Conservation (phyloP, 2,329 filamentous ascomycete genomes). For the Ceratocystis papillata region DNA sequence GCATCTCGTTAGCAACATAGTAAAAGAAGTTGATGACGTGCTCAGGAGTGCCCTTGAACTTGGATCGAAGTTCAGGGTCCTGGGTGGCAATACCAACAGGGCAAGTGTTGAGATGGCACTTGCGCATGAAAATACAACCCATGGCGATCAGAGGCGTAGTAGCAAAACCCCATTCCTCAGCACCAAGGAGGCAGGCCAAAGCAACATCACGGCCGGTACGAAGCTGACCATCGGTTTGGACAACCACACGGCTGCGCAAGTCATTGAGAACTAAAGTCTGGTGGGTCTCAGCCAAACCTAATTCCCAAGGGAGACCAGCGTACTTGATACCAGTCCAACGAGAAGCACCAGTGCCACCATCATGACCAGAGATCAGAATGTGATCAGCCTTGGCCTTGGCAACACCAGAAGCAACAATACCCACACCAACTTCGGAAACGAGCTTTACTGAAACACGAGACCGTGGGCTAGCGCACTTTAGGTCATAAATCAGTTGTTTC, state of each 20-base stretch:
- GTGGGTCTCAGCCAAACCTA: constrained; percentile 93
- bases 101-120: constrained; percentile 64
- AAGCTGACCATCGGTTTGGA: constrained; percentile 92
- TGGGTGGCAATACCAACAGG: constrained; percentile 93
- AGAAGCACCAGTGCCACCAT: constrained; percentile 92
- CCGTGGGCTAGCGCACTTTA: constrained; percentile 91
- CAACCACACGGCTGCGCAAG: constrained; percentile 85
- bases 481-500: constrained; percentile 94
- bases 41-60: constrained; percentile 86
- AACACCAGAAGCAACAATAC: constrained; percentile 93
- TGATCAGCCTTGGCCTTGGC: constrained; percentile 96
- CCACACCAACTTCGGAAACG: constrained; percentile 92
- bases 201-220: constrained; percentile 87
- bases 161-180: constrained; percentile 97
- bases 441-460: constrained; percentile 93
- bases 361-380: constrained; percentile 91
- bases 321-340: constrained; percentile 99
- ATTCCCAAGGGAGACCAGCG: constrained; percentile 89
- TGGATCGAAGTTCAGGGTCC: constrained; percentile 85
- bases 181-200: constrained; percentile 86
- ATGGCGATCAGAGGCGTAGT: constrained; percentile 91
- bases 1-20: constrained; percentile 89
- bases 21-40: constrained; percentile 99
- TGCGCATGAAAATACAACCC: constrained; percentile 92
- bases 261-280: constrained; percentile 94